Conservation (phyloP, 768 basidiomycete species). For the Hydnomerulius pinastri region DNA sequence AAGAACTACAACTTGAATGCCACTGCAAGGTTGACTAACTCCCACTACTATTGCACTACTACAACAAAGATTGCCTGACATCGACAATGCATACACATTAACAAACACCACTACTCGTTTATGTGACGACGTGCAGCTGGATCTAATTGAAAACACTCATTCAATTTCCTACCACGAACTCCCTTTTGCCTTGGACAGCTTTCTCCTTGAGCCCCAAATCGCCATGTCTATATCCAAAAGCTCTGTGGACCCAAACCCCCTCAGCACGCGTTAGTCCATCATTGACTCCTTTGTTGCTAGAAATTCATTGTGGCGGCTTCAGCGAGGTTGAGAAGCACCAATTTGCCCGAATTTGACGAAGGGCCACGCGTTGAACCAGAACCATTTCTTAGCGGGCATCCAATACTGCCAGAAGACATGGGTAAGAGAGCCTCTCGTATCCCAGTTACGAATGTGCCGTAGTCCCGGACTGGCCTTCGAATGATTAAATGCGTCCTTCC, state of each 20-base stretch:
- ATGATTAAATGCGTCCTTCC: background rate
- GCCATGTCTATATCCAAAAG: slow-evolving; percentile 8
- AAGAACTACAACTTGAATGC: too few species aligned
- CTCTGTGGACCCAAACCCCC: slow-evolving; percentile 9
- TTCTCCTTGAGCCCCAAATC: background rate
- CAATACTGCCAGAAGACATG: slow-evolving; percentile 32
- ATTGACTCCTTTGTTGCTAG: background rate
- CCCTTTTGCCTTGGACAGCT: too few species aligned
- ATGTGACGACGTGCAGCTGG: background rate
- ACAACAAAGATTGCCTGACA: too few species aligned
- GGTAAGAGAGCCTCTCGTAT: slow-evolving; percentile 13
- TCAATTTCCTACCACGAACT: background rate
- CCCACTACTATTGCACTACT: too few species aligned
- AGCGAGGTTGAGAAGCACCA: slow-evolving; percentile 30
- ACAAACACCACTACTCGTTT: background rate
- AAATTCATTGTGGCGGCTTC: background rate
- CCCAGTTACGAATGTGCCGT: background rate
- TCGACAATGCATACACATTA: too few species aligned
- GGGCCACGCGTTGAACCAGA: slow-evolving; percentile 5
- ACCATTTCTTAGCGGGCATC: slow-evolving; percentile 29
- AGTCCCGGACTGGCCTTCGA: too few species aligned
- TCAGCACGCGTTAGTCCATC: slow-evolving; percentile 26
- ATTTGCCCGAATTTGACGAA: slow-evolving; percentile 21
- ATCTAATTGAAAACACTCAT: background rate
- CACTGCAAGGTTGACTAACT: too few species aligned